Conservation (phyloP, 805 yeast genomes). For the Saccharomycopsis malanga region DNA sequence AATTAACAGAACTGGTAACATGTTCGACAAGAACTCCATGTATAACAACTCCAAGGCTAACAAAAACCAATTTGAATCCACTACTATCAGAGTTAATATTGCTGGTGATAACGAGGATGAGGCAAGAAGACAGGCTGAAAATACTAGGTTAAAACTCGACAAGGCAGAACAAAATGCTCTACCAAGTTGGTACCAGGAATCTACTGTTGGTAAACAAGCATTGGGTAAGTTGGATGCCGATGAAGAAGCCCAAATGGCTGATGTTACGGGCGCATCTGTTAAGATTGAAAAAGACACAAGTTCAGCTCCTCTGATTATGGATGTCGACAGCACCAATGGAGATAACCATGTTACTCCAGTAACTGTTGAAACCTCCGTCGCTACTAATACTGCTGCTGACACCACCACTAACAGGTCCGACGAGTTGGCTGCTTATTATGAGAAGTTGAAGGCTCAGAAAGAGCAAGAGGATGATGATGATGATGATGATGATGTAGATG, state of each 20-base stretch:
- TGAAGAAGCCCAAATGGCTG: conserved; percentile 31
- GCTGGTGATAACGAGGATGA: conserved; percentile 54
- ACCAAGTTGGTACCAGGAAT: conserved; percentile 92
- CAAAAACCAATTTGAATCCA: conserved; percentile 26
- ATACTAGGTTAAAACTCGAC: conserved; percentile 7
- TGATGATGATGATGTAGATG: conserved; percentile 40
- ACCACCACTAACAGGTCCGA: conserved; percentile 37
- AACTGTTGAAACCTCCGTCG: conserved; percentile 1
- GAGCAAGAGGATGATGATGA: conserved; percentile 55
- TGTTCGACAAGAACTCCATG: conserved; percentile 33
- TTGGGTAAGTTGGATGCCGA: conserved; percentile 49
- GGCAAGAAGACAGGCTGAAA: conserved; percentile 57
- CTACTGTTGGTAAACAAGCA: conserved; percentile 73
- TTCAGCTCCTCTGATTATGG: conserved; percentile 4
- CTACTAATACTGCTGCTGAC: conserved; percentile 22
- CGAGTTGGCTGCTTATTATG: conserved; percentile 68
- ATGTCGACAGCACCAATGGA: conserved; percentile 20
- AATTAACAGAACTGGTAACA: conserved; percentile 35
- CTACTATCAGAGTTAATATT: conserved; percentile 84
- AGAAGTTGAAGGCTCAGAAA: conserved; percentile 64
- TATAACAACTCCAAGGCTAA: conserved; percentile 30
- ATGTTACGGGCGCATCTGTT: conserved; percentile 1
- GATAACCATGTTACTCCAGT: conserved; percentile 9
- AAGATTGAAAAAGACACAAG: conserved; percentile 1
- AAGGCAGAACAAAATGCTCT: conserved; percentile 84